Evolutionary conservation across 306 rosid genomes (phyloP), one percentile per base, ranked within the genome.

Genomic region (Medicago ruthenica): DNA sequence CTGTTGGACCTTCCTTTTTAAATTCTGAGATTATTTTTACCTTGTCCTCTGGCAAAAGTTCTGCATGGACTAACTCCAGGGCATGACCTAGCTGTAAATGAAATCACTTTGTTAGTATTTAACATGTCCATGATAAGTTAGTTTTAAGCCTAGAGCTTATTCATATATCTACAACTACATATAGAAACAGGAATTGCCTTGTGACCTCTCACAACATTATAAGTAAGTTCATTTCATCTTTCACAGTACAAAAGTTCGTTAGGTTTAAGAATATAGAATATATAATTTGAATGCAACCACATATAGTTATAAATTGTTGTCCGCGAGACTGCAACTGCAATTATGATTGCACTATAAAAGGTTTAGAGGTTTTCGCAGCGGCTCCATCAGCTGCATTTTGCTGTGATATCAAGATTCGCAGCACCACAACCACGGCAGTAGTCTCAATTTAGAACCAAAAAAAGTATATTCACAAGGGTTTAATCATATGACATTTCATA

Each of bases 1-100:
- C 98, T 45, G 91, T 90, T 24, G 80, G 83, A 44, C 98, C 98
- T 75, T 89, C 90, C 57, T 9, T 80, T 59, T 90, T 92, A 21
- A 96, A 89, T 45, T 86, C 90, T 1, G 80, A 65, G 79, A 96
- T 79, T 77, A 90, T 76, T 79, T 76, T 90, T 39, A 90, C 88
- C 82, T 96, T 96, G 73, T 86, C 96, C 77, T 90, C 96, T 1
- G 99, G 99, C 66, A 96, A 74, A 82, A 96, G 99, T 70, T 96
- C 99, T 24, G 97, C 96, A 70, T 77, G 91, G 45, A 92, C 86
- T 59, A 81, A 75, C 74, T 88, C 92, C 36, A 96, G 75, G 68
- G 88, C 86, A 81, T 78, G 74, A 75, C 85, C 89, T 48, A 92
- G 71, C 99, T 96, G 97, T 77, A 83, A 74, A 78, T 58, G 72